These are phyloP conservation scores for Stellera chamaejasme DNA, from an alignment of 345 rosid genomes.

Conservation along the genomic window DNA sequence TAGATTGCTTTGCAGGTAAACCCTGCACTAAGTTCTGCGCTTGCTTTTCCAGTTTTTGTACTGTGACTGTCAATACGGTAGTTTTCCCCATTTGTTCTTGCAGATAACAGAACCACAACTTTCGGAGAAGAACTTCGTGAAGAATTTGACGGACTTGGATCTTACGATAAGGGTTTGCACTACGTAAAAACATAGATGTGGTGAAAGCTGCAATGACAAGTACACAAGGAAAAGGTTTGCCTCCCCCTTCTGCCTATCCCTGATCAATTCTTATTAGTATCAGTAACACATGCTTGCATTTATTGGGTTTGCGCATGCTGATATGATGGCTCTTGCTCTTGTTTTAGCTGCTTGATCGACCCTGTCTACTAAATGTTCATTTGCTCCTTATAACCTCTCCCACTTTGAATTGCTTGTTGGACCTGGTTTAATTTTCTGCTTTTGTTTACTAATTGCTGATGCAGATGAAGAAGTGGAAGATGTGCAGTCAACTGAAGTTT, in stretches of 20 bases:
- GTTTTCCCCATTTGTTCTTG: not conserved
- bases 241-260: no score
- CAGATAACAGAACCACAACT: conserved; percentile 45
- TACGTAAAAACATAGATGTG: conserved; percentile 80
- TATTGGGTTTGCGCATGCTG: not conserved
- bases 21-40: not conserved
- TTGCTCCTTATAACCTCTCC: no score
- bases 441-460: not conserved
- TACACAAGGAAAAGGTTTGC: conserved; percentile 40
- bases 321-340: not conserved
- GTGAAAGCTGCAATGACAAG: conserved; percentile 61
- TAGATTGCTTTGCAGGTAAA: conserved; percentile 80
- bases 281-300: no score
- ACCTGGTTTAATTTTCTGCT: no score
- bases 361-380: not conserved
- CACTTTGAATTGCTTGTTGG: no score
- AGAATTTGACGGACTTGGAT: conserved; percentile 81
- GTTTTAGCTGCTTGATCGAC: not conserved
- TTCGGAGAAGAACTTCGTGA: conserved; percentile 78
- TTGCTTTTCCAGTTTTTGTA: not conserved
- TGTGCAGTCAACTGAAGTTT: conserved; percentile 22
- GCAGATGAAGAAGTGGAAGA: conserved; percentile 39
- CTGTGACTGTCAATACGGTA: no score
- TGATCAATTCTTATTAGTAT: no score
- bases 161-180: conserved; percentile 84